Percentiles rank a stretch among this genome's conserved stretches.
Evolutionary conservation across 768 basidiomycete genomes (phyloP).

Genomic region (Serendipita vermifera): DNA sequence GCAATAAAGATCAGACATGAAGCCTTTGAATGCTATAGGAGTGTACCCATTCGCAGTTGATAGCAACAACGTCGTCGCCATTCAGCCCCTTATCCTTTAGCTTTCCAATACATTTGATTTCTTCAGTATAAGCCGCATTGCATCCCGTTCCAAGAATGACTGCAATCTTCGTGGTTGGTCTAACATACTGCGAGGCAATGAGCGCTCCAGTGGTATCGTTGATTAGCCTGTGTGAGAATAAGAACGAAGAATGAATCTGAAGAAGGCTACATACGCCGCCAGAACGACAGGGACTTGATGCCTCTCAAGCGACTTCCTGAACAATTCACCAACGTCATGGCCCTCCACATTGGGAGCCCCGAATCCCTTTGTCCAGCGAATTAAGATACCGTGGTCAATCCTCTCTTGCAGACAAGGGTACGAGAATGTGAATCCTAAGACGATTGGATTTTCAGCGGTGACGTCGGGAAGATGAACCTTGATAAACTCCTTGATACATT

Average conservation of each 20-base stretch:
- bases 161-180: constrained; percentile 80
- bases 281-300: constrained; percentile 31
- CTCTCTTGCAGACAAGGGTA: constrained; percentile 89
- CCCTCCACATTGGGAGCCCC: constrained; percentile 87
- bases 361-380: constrained; percentile 99
- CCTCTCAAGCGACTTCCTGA: constrained; percentile 66
- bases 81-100: constrained; percentile 62
- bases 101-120: constrained; percentile 73
- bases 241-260: constrained; percentile 68
- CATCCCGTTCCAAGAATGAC: constrained; percentile 98
- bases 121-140: constrained; percentile 97
- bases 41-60: constrained; percentile 93
- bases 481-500: constrained; percentile 82
- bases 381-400: constrained; percentile 88
- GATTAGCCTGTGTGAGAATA: constrained; percentile 62
- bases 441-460: background rate
- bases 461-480: constrained; percentile 43
- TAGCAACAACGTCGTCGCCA: constrained; percentile 61
- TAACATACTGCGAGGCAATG: constrained; percentile 93
- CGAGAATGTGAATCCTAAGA: constrained; percentile 45
- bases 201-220: constrained; percentile 98
- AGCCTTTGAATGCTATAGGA: background rate
- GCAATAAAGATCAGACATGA: constrained; percentile 4
- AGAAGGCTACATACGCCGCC: too few relatives aligned
- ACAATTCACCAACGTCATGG: constrained; percentile 85